phyloP scores from a whole-genome alignment of 2,329 filamentous ascomycete genomes.

The Thermoascus crustaceus region DNA sequence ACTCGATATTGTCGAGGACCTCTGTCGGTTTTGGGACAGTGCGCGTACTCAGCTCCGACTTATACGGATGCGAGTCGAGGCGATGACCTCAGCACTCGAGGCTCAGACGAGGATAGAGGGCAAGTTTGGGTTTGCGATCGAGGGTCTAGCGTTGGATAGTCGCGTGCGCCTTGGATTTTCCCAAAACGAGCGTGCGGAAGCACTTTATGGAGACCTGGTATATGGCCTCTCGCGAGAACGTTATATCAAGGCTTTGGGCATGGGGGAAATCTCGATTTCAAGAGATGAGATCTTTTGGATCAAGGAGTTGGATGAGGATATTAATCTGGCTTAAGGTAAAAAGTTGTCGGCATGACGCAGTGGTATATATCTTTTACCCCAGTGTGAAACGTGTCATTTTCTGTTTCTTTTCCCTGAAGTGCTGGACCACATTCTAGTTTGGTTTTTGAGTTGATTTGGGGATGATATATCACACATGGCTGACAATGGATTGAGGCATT shows the following conservation, averaged over 20 bases:
- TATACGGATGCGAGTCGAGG: neutral
- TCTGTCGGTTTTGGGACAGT: conserved; percentile 50
- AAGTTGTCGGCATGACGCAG: too few species aligned
- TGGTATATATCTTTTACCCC: too few species aligned
- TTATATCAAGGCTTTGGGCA: neutral
- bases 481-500: too few species aligned
- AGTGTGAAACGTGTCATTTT: too few species aligned
- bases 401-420: too few species aligned
- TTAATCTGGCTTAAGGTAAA: too few species aligned
- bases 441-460: too few species aligned
- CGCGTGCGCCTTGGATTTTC: neutral
- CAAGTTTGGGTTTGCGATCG: neutral
- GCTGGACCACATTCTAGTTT: too few species aligned
- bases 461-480: too few species aligned
- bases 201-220: neutral
- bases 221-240: neutral
- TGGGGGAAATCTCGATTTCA: neutral
- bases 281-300: neutral
- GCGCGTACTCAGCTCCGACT: conserved; percentile 3
- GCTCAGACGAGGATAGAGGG: neutral
- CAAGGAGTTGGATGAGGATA: too few species aligned
- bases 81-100: conserved; percentile 4
- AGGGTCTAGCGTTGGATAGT: neutral
- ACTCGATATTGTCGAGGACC: conserved; percentile 47
- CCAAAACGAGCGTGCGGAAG: neutral